Percentiles rank a stretch among this genome's conserved stretches.
phyloP scores from a whole-genome alignment of 2,329 filamentous ascomycete genomes.

The Fusarium marasasianum region DNA sequence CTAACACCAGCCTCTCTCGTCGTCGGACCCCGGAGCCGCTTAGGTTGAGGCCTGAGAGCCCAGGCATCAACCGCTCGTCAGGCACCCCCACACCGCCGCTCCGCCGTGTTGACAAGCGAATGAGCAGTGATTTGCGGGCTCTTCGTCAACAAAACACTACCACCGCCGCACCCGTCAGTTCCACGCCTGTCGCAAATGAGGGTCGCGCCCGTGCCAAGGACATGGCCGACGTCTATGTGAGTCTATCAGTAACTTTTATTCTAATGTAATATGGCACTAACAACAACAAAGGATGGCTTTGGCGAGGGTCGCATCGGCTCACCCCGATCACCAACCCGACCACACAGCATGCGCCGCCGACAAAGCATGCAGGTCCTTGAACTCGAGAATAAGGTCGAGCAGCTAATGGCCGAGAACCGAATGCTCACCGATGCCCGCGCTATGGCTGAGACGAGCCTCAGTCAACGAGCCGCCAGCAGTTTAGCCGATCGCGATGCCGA shows the following conservation, averaged over 20 bases:
- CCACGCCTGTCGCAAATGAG: conserved; percentile 83
- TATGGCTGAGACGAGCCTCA: conserved; percentile 72
- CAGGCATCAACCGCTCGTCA: conserved; percentile 56
- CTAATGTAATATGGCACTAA: conserved; percentile 27
- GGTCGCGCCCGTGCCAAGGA: conserved; percentile 83
- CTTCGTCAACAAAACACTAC: conserved; percentile 51
- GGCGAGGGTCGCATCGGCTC: conserved; percentile 88
- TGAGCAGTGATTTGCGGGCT: conserved; percentile 76
- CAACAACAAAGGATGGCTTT: conserved; percentile 78
- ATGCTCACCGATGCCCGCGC: conserved; percentile 77
- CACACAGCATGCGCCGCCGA: conserved; percentile 93
- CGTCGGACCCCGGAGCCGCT: conserved; percentile 63
- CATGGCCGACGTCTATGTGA: conserved; percentile 95
- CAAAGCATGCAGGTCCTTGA: conserved; percentile 98
- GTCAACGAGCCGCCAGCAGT: conserved; percentile 72
- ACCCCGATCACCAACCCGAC: conserved; percentile 90
- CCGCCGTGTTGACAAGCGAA: conserved; percentile 71
- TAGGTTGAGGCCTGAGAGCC: conserved; percentile 70
- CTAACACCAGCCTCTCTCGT: conserved; percentile 64
- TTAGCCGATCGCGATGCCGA: conserved; percentile 86
- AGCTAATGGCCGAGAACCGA: conserved; percentile 86
- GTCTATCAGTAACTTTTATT: conserved; percentile 53
- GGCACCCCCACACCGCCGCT: conserved; percentile 71
- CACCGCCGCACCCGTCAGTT: conserved; percentile 39
- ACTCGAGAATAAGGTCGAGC: conserved; percentile 85